These are phyloP conservation scores for Chaetoceros muelleri DNA, from an alignment of 108 stramenopile species.

Conservation along the genomic window DNA sequence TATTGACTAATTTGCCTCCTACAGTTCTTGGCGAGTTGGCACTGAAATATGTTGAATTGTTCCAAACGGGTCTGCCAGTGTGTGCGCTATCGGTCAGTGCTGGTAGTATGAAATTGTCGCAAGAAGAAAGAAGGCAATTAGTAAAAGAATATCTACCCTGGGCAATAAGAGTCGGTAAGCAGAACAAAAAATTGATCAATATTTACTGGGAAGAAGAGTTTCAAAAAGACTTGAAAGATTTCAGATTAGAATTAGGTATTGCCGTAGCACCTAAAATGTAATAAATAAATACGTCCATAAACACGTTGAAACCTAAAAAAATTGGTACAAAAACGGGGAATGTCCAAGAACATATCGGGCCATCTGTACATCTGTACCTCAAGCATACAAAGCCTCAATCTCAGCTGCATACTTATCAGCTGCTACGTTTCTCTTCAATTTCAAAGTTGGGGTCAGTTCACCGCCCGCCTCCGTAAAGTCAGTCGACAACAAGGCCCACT, in stretches of 20 bases:
- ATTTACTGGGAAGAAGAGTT: constrained; percentile 81
- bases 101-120: constrained; percentile 29
- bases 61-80: constrained; percentile 92
- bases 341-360: too few species aligned
- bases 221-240: constrained; percentile 54
- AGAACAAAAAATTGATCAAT: constrained; percentile 29
- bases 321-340: too few species aligned
- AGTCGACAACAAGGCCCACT: constrained; percentile 35
- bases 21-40: constrained; percentile 92
- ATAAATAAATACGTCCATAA: too few species aligned
- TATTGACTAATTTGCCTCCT: constrained; percentile 86
- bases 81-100: constrained; percentile 59
- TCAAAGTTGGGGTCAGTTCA: constrained; percentile 75
- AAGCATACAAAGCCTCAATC: constrained; percentile 28
- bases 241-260: constrained; percentile 51
- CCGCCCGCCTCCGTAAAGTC: constrained; percentile 55
- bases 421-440: constrained; percentile 62
- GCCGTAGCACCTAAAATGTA: constrained; percentile 49
- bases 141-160: constrained; percentile 65
- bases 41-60: constrained; percentile 92
- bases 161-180: constrained; percentile 35
- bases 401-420: constrained; percentile 38
- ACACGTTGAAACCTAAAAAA: too few species aligned
- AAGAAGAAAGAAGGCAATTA: constrained; percentile 29
- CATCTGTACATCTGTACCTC: too few species aligned